These are phyloP conservation scores for Anastatica hierochuntica DNA, from an alignment of 345 rosid genomes.

Conservation along the genomic window DNA sequence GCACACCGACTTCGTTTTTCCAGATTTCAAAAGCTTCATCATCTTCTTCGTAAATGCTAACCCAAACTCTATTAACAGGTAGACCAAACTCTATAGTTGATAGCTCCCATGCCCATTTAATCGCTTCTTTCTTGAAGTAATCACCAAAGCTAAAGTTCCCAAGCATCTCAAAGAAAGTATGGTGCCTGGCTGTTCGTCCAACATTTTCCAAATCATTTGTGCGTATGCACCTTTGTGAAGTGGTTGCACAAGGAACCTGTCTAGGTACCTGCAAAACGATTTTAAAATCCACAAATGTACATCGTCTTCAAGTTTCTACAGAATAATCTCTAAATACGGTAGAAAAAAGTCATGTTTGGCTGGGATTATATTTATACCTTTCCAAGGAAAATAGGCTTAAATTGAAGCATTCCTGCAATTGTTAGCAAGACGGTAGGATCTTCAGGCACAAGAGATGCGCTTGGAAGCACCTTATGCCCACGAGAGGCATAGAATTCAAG, in stretches of 20 bases:
- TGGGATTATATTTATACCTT: too few species aligned
- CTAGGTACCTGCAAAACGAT: constrained; percentile 60
- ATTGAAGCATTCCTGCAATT: constrained; percentile 98
- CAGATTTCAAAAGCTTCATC: constrained; percentile 86
- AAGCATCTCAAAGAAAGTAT: constrained; percentile 96
- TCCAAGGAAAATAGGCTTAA: constrained; percentile 92
- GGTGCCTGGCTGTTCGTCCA: constrained; percentile 80
- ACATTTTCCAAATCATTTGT: constrained; percentile 96
- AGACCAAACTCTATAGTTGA: constrained; percentile 70
- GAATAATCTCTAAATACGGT: neutral
- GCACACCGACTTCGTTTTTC: constrained; percentile 73
- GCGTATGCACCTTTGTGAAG: constrained; percentile 85
- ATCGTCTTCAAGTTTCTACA: neutral
- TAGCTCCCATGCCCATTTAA: constrained; percentile 96
- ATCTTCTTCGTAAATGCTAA: constrained; percentile 76
- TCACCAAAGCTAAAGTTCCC: constrained; percentile 97
- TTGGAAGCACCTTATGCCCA: constrained; percentile 81
- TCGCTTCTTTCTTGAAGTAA: constrained; percentile 89
- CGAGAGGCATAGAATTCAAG: constrained; percentile 85
- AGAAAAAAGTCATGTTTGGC: too few species aligned
- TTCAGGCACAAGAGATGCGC: constrained; percentile 90
- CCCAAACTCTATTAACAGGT: constrained; percentile 64
- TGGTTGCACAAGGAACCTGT: constrained; percentile 72
- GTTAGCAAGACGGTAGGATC: constrained; percentile 92
- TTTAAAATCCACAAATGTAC: neutral